Evolutionary conservation across 352 stramenopile species (phyloP).

Genomic region (Thalassiosira livingstoniorum): DNA sequence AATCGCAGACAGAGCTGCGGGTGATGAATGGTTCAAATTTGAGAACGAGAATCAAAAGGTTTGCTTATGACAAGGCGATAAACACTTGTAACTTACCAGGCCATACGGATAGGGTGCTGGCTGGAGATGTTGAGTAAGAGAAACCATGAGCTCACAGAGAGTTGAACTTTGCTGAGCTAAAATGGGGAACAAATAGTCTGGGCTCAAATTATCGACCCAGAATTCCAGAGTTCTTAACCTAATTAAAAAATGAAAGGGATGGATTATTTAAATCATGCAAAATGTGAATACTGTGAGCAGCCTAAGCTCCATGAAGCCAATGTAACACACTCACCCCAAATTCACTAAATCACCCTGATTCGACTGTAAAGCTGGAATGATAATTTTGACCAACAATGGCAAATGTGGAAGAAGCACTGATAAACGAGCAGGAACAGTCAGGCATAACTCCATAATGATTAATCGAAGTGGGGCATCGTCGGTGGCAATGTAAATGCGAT

Average conservation of each 20-base stretch:
- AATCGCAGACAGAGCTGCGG: constrained; percentile 74
- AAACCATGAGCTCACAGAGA: constrained; percentile 94
- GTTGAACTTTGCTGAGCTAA: constrained; percentile 69
- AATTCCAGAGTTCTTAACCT: constrained; percentile 90
- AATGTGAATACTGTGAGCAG: neutral
- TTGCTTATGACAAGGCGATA: neutral
- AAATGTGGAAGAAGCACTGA: constrained; percentile 97
- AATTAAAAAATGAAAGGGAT: constrained; percentile 8
- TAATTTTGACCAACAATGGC: constrained; percentile 94
- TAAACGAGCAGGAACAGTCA: constrained; percentile 95
- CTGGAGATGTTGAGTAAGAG: constrained; percentile 94
- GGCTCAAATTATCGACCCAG: constrained; percentile 98
- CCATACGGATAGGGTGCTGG: constrained; percentile 97
- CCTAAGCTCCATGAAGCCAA: too few species aligned
- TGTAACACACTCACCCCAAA: constrained; percentile 85
- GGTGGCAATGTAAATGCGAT: constrained; percentile 92
- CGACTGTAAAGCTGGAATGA: constrained; percentile 93
- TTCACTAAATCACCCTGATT: constrained; percentile 93
- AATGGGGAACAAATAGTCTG: constrained; percentile 91
- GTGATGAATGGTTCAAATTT: too few species aligned
- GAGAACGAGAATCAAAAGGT: constrained; percentile 89
- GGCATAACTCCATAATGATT: constrained; percentile 94
- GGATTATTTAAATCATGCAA: neutral
- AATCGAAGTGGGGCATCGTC: constrained; percentile 89
- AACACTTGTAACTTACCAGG: constrained; percentile 60